Evolutionary conservation across 441 rosid species (phyloP).

Genomic region (Erodium moschatum): DNA sequence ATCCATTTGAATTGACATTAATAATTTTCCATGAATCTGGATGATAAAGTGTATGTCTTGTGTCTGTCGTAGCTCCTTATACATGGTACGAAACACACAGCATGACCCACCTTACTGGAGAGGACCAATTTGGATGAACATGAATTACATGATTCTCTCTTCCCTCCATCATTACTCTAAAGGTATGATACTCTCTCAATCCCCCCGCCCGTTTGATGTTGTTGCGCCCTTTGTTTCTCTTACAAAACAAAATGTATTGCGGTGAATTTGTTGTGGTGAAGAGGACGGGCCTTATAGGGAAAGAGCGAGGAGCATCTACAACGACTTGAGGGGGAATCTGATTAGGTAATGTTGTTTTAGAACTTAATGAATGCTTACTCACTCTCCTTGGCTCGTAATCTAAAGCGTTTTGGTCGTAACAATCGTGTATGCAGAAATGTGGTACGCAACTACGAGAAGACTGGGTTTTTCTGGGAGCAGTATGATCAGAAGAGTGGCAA

Average conservation of each 20-base stretch:
- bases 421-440: slow-evolving; percentile 51
- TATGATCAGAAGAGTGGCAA: slow-evolving; percentile 76
- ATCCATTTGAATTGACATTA: slow-evolving; percentile 5
- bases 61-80: slow-evolving; percentile 48
- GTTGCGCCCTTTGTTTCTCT: background rate
- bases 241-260: background rate
- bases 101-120: slow-evolving; percentile 99
- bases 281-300: slow-evolving; percentile 76
- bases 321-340: slow-evolving; percentile 61
- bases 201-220: background rate
- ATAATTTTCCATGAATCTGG: background rate
- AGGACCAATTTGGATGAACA: slow-evolving; percentile 96
- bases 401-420: background rate
- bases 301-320: slow-evolving; percentile 49
- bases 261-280: slow-evolving; percentile 32
- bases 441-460: slow-evolving; percentile 59
- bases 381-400: background rate
- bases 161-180: slow-evolving; percentile 70
- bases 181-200: slow-evolving; percentile 37
- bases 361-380: background rate
- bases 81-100: slow-evolving; percentile 93
- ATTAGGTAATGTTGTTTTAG: slow-evolving; percentile 44
- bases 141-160: slow-evolving; percentile 86
- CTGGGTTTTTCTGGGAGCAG: slow-evolving; percentile 95
- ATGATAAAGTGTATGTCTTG: background rate